Base-by-base conservation (phyloP, 208 protist genomes). In the Jaenimonas drosophilae region DNA sequence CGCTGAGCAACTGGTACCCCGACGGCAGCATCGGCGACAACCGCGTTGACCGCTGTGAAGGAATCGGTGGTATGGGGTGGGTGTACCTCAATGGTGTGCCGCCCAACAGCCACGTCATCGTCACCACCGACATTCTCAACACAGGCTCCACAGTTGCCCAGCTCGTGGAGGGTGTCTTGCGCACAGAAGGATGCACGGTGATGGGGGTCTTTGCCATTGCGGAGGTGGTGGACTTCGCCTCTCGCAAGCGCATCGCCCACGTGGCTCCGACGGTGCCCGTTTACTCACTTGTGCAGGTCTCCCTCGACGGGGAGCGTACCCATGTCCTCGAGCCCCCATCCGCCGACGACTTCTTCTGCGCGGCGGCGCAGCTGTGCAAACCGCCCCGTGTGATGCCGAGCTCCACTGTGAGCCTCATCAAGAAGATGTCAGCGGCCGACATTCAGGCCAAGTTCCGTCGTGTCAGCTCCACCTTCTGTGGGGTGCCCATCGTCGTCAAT, bases 1-100 rank as follows among this genome's bases (percentile, higher is more conserved):
- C 59, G 3, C 54, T 72, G 14, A 49, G 46, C 14, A 65, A 66
- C 59, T 72, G 64, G 58, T 72, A 72, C 58, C 64, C 58, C 4
- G 53, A 54, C 26, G 64, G 53, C 12, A 62, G 43, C 1, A 20
- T 46, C 11, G 64, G 64, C 11, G 64, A 72, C 23, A 45, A 59
- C 12, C 29, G 29, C 11, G 56, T 72, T 1, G 52, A 47, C n/a
- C 51, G 49, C 23, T 56, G 48, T 30, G 29, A 44, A 11, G 64
- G 59, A 12, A 44, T 65, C 32, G 49, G 52, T 19, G 46, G 53
- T 2, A 14, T 23, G 2, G 64, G 58, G 14, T 41, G 32, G 33
- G 41, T 72, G 1, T 66, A 54, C 52, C 29, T 72, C 25, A 72
- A 72, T 38, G 46, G 56, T 41, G 25, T 72, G 5, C 48, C 51